Evolutionary conservation across 129 eudicot genomes (phyloP), one percentile per base, ranked within the genome.

Genomic region (Tagetes patula): DNA sequence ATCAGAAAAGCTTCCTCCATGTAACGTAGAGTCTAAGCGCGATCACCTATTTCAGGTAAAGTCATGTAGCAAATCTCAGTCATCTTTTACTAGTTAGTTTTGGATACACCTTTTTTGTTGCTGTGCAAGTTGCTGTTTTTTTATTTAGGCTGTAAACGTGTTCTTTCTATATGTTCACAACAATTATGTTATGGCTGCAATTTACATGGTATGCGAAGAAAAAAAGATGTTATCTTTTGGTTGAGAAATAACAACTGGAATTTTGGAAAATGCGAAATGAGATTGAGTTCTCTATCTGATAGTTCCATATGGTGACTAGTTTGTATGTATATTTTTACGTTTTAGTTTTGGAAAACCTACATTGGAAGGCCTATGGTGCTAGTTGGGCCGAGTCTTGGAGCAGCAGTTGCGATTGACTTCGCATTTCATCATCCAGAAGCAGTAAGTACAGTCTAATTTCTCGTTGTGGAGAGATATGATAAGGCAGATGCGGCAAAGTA

Each of bases 311-410:
- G 1, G 14, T 55, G 36, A 68, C 60, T 67, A 11, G 72, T 52
- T 67, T 67, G 27, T 71, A 37, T 32, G 13, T 64, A 2, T 39
- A n/a, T 6, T 39, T 48, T 63, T 52, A n/a, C 60, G 58, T 31
- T 50, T 70, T 79, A 93, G 98, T 84, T 90, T 41, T 94, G 97
- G 99, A 90, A 83, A 27, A 78, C 97, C 27, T 82, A 94, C 58
- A 86, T 94, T 77, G 82, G 82, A 67, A 84, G 83, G 89, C 97
- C 97, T 53, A 90, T 94, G 93, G 61, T 77, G 78, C 84, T 94
- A 55, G 97, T 94, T n/a, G 99, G 99, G 43, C 96, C 99, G 30
- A 94, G 99, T 75, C 97, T 94, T 69, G 99, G 97, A 78, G 91
- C 97, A 47, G 97, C 99, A 3, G 87, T 94, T 58, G 97, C 99